Evolutionary conservation across 352 stramenopile species (phyloP).

Genomic region (Globisporangium spiculum): DNA sequence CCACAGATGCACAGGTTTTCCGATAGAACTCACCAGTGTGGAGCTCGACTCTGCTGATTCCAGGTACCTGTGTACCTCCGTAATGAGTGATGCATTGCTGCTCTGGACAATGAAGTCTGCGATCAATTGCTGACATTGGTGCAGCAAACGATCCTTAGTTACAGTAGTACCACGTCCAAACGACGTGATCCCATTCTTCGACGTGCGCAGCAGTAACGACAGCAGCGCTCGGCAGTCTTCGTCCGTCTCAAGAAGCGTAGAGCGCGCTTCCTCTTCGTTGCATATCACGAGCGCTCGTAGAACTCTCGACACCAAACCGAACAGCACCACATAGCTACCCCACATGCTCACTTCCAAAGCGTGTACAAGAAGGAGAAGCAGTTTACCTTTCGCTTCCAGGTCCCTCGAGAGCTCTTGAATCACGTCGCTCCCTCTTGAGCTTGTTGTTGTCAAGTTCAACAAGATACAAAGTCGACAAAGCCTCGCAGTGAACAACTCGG

Average conservation of each 20-base stretch:
- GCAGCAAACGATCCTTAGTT: neutral
- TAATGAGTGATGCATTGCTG: neutral
- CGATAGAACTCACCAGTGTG: neutral
- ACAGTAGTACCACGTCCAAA: neutral
- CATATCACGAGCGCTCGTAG: neutral
- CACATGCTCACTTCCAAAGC: neutral
- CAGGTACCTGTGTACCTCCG: neutral
- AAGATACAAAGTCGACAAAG: constrained; percentile 38
- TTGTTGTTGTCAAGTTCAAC: constrained; percentile 24
- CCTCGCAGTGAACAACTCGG: constrained; percentile 24
- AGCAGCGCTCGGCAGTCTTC: constrained; percentile 21
- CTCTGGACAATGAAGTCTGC: constrained; percentile 31
- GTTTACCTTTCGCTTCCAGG: constrained; percentile 17
- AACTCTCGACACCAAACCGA: neutral
- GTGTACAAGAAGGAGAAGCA: constrained; percentile 9
- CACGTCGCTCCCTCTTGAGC: neutral
- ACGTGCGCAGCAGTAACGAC: constrained; percentile 23
- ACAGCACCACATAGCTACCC: neutral
- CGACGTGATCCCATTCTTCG: neutral
- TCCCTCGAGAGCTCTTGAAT: constrained; percentile 19
- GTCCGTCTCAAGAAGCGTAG: constrained; percentile 5
- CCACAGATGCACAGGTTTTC: neutral
- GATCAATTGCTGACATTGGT: constrained; percentile 28
- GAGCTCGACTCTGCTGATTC: neutral
- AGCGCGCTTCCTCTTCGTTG: neutral